These are phyloP conservation scores for Oryza australiensis DNA, from an alignment of 176 grass and related monocot species.

Conservation along the genomic window DNA sequence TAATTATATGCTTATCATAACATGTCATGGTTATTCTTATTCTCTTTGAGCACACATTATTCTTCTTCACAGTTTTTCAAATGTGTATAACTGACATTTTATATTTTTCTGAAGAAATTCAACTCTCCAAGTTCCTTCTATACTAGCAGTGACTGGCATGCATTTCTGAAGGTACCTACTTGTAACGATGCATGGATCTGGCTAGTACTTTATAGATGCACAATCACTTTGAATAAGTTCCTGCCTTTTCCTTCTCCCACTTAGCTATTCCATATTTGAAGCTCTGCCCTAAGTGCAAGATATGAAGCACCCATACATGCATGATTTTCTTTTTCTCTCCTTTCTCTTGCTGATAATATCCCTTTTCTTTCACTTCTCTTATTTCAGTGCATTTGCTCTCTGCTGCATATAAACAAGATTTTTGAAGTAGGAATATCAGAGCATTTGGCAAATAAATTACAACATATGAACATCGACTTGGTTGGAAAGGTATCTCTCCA, in stretches of 20 bases:
- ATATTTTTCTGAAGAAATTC: conserved; percentile 72
- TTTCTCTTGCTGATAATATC: conserved; percentile 24
- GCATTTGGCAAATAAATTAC: conserved; percentile 67
- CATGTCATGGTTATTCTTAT: conserved; percentile 8
- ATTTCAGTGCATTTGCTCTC: conserved; percentile 81
- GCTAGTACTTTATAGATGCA: not conserved
- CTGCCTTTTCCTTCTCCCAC: not conserved
- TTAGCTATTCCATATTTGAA: conserved; percentile 1
- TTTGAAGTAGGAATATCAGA: conserved; percentile 98
- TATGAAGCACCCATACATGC: not conserved
- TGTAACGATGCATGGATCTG: not conserved
- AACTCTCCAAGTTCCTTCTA: conserved; percentile 85
- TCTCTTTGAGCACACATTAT: conserved; percentile 27
- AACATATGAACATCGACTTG: conserved; percentile 71
- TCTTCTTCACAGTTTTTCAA: conserved; percentile 26
- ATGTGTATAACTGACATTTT: conserved; percentile 36
- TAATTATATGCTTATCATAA: conserved; percentile 16
- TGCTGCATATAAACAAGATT: conserved; percentile 94
- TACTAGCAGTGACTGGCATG: conserved; percentile 83
- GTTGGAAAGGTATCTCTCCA: conserved; percentile 63
- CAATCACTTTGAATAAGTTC: not conserved
- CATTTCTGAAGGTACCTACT: conserved; percentile 77
- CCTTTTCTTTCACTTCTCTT: not conserved
- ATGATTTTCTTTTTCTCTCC: not conserved
- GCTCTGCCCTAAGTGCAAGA: not conserved